Base-by-base conservation (phyloP, 495 filamentous ascomycete species). In the Talaromyces proteolyticus region DNA sequence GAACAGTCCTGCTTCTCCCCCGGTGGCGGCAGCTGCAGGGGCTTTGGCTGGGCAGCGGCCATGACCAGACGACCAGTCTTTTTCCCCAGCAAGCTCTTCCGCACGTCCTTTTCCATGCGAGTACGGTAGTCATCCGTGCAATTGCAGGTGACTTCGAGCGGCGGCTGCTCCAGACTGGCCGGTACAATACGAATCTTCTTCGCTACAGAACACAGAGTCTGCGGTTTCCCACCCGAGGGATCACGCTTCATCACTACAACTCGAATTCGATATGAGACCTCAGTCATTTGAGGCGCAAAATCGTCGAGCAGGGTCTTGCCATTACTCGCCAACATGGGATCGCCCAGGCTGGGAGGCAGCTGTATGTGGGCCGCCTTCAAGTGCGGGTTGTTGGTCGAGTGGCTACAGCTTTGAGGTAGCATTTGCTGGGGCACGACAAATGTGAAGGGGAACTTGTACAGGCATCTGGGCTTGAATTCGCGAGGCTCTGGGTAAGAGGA, bases 381-480 rank as follows among this genome's bases (percentile, higher is more conserved):
- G 23, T 84, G 75, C 6, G 74, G 62, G 47, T 81, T 80, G 2
- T 61, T 60, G 22, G 69, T 72, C 6, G 45, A n/a, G 60, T 89
- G 86, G 34, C 65, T 68, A 66, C 87, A 91, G 4, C 76, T 60
- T 50, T 78, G 73, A 4, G 79, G 78, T 6, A 84, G 69, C 37
- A 96, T 74, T 10, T 81, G 80, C 23, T 79, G 75, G 1, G 94
- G 93, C 11, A 97, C 79, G 34, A 89, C 85, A 58, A 98, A 98
- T 52, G 81, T 83, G 68, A 96, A 98, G 2, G 89, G 87, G 47
- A 95, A 83, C 12, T 64, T 81, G 62, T 91, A 89, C 21, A 70
- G 77, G 44, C 69, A 70, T 3, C 82, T 87, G 2, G 79, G 73
- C 62, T 88, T 79, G 11, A 90, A 65, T 18, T 90, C 69, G 6